Percentiles rank a stretch among this genome's conserved stretches.
Conservation (phyloP, 2,329 filamentous ascomycete species). For the Lachnellula arida region DNA sequence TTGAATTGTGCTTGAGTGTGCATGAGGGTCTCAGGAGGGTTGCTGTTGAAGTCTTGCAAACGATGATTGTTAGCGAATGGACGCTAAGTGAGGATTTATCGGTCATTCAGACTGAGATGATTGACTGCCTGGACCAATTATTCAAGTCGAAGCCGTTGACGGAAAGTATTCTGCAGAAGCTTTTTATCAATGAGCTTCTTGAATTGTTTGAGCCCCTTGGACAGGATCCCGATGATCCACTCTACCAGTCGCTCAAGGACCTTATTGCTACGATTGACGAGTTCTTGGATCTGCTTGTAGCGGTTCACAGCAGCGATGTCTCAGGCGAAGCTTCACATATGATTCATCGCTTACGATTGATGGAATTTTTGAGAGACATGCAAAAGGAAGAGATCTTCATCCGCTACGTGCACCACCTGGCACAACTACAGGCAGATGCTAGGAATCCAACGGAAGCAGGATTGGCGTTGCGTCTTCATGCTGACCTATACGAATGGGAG, state of each 20-base stretch:
- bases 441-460: slow-evolving; percentile 84
- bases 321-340: slow-evolving; percentile 74
- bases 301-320: slow-evolving; percentile 74
- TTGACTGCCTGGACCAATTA: slow-evolving; percentile 83
- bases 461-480: slow-evolving; percentile 82
- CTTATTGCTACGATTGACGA: slow-evolving; percentile 84
- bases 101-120: slow-evolving; percentile 92
- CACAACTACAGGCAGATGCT: slow-evolving; percentile 67
- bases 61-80: slow-evolving; percentile 99
- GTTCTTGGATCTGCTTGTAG: slow-evolving; percentile 83
- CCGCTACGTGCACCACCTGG: slow-evolving; percentile 89
- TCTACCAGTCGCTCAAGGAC: slow-evolving; percentile 71
- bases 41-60: slow-evolving; percentile 89
- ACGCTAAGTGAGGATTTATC: slow-evolving; percentile 87
- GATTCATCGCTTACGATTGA: slow-evolving; percentile 82
- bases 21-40: slow-evolving; percentile 86
- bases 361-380: slow-evolving; percentile 97
- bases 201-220: slow-evolving; percentile 72
- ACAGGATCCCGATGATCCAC: slow-evolving; percentile 60
- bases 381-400: slow-evolving; percentile 96
- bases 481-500: slow-evolving; percentile 91
- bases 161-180: slow-evolving; percentile 85
- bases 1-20: slow-evolving; percentile 90
- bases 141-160: slow-evolving; percentile 87
- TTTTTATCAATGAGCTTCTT: slow-evolving; percentile 83